These are phyloP conservation scores for Pythium guiyangense DNA, from an alignment of 352 stramenopile genomes.

Conservation along the genomic window DNA sequence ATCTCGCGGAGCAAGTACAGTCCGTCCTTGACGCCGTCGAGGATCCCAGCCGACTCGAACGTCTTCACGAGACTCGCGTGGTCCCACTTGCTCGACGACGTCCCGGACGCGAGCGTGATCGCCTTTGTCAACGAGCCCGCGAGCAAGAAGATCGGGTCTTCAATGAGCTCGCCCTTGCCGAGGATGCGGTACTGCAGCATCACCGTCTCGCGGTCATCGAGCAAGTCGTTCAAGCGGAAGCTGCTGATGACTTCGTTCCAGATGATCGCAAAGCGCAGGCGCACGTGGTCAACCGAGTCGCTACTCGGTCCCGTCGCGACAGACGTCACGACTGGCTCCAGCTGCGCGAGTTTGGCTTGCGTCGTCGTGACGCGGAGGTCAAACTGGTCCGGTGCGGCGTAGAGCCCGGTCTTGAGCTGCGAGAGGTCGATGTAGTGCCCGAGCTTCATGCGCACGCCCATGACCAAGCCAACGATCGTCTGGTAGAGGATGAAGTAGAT, in stretches of 20 bases:
- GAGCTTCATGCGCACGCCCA: conserved; percentile 72
- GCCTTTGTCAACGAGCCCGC: conserved; percentile 69
- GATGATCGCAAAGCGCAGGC: conserved; percentile 77
- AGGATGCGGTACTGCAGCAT: conserved; percentile 84
- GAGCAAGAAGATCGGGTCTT: conserved; percentile 81
- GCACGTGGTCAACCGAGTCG: conserved; percentile 36
- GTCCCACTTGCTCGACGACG: conserved; percentile 41
- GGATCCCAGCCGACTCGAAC: conserved; percentile 50
- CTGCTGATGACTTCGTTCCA: conserved; percentile 88
- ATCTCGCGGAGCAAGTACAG: conserved; percentile 59
- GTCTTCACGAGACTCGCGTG: conserved; percentile 49
- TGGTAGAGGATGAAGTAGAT: conserved; percentile 87
- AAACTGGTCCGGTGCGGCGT: conserved; percentile 56
- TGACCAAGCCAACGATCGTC: conserved; percentile 65
- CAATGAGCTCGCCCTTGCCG: conserved; percentile 56
- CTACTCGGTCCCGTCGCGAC: not conserved
- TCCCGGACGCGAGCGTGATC: conserved; percentile 50
- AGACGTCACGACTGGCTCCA: not conserved
- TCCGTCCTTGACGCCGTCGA: conserved; percentile 56
- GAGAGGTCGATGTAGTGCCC: conserved; percentile 66
- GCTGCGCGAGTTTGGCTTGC: conserved; percentile 32
- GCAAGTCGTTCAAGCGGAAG: conserved; percentile 78
- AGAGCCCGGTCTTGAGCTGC: conserved; percentile 63
- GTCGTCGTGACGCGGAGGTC: conserved; percentile 62
- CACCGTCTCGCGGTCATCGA: conserved; percentile 80